Conservation (phyloP, 495 filamentous ascomycete genomes). For the Penicillium angulare region DNA sequence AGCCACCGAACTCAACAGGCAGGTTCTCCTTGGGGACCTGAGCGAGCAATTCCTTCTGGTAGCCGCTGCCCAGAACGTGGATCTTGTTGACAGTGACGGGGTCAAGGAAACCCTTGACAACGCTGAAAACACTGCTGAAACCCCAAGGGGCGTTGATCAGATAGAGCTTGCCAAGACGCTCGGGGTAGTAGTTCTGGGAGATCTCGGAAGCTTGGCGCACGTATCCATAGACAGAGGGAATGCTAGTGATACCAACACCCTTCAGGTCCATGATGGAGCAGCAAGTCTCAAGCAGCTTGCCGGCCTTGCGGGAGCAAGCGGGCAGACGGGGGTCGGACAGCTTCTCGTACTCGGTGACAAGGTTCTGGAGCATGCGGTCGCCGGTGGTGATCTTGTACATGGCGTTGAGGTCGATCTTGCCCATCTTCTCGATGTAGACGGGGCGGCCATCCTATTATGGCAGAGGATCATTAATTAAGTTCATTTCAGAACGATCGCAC, state of each 20-base stretch:
- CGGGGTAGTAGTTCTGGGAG: conserved; percentile 98
- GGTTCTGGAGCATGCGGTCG: conserved; percentile 93
- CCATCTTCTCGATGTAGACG: conserved; percentile 94
- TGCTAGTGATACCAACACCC: conserved; percentile 80
- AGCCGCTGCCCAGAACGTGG: conserved; percentile 77
- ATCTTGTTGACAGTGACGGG: conserved; percentile 97
- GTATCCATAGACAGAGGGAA: conserved; percentile 81
- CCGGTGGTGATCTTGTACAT: conserved; percentile 92
- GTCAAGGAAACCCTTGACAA: conserved; percentile 90
- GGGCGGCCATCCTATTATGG: conserved; percentile 80
- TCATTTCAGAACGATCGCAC: no score
- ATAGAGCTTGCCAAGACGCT: conserved; percentile 85
- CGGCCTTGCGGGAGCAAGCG: conserved; percentile 90
- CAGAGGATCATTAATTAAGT: conserved; percentile 9
- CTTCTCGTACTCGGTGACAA: conserved; percentile 96
- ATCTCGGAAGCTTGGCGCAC: conserved; percentile 75
- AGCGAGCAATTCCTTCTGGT: conserved; percentile 75
- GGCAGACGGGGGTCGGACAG: conserved; percentile 88
- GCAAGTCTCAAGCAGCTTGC: conserved; percentile 89
- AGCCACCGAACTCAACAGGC: conserved; percentile 81
- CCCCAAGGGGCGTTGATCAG: conserved; percentile 98
- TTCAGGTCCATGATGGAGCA: conserved; percentile 97
- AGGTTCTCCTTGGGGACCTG: conserved; percentile 92
- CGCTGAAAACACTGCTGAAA: conserved; percentile 76
- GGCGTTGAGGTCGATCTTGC: conserved; percentile 83